Conservation (phyloP, 805 yeast species). For the Wickerhamomyces ciferrii region DNA sequence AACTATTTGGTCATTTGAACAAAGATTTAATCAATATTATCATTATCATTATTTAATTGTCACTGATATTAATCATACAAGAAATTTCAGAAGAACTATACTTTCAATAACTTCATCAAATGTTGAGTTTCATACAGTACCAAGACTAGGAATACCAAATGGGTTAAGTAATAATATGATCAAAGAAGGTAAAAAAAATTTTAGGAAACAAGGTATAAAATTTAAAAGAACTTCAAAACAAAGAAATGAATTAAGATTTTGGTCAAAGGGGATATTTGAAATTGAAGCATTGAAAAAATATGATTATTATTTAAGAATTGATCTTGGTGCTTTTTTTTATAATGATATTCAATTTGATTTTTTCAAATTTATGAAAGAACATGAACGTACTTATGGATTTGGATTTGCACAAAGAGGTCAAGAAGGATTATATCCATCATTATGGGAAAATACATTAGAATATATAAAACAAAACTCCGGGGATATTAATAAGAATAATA, state of each 20-base stretch:
- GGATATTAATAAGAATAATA: constrained; percentile 52
- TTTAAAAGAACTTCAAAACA: constrained; percentile 53
- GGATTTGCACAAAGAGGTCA: constrained; percentile 61
- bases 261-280: constrained; percentile 41
- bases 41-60: constrained; percentile 75
- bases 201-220: constrained; percentile 36
- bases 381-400: constrained; percentile 58
- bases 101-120: constrained; percentile 45
- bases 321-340: constrained; percentile 37
- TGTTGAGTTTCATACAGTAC: constrained; percentile 54
- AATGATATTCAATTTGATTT: constrained; percentile 45
- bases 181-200: constrained; percentile 30
- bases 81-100: constrained; percentile 42
- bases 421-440: constrained; percentile 62
- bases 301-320: constrained; percentile 48
- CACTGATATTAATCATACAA: constrained; percentile 55
- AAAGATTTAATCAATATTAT: constrained; percentile 53
- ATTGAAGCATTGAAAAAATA: constrained; percentile 36
- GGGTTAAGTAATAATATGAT: constrained; percentile 47
- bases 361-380: constrained; percentile 43
- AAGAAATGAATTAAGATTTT: constrained; percentile 49
- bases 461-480: constrained; percentile 59
- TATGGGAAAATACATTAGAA: constrained; percentile 69
- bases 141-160: constrained; percentile 58
- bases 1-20: constrained; percentile 59